Percentiles rank a stretch among this genome's conserved stretches.
Evolutionary conservation across 2,329 filamentous ascomycete genomes (phyloP).

Genomic region (Colletotrichum sp.): DNA sequence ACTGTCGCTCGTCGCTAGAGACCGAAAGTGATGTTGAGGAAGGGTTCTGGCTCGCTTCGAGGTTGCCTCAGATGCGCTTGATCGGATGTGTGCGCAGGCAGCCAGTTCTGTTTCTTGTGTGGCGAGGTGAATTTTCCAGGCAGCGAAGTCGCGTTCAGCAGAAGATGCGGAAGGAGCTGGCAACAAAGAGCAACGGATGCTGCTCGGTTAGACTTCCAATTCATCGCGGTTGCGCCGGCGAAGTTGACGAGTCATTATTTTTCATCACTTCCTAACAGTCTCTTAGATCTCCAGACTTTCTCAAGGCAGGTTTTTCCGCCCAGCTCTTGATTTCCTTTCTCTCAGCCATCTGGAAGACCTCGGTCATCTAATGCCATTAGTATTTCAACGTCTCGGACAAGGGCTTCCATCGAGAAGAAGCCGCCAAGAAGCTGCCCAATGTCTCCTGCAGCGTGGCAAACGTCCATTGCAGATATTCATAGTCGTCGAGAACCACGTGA

Average conservation of each 20-base stretch:
- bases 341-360: background rate
- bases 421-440: background rate
- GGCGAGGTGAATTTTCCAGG: background rate
- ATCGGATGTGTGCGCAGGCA: background rate
- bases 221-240: too few relatives aligned
- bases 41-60: background rate
- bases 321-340: background rate
- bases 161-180: background rate
- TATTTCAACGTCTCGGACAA: background rate
- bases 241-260: background rate
- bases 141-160: background rate
- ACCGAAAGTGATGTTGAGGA: background rate
- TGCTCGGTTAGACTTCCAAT: background rate
- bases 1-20: background rate
- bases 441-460: background rate
- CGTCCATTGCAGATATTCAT: accelerated
- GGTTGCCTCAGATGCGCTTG: background rate
- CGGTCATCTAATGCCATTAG: background rate
- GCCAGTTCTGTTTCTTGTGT: background rate
- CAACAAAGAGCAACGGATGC: background rate
- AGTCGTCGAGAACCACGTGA: background rate
- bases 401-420: background rate
- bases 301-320: accelerated
- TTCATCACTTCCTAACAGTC: background rate
- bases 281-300: background rate